phyloP scores from a whole-genome alignment of 768 basidiomycete species.

The Jaapia argillacea region DNA sequence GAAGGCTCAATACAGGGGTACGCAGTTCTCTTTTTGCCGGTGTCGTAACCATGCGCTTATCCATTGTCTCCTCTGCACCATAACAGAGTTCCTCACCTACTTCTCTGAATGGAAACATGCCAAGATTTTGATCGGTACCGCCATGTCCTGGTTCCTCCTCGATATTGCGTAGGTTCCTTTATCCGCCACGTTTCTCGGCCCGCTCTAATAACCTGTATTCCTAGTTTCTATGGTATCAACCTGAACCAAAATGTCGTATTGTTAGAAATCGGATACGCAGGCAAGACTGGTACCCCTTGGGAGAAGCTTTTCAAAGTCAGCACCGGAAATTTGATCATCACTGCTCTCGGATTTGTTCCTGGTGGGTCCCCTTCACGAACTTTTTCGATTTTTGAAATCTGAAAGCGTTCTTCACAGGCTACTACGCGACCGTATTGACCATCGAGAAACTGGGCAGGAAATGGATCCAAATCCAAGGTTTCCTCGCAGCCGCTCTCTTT shows the following conservation, averaged over 20 bases:
- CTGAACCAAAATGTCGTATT: constrained; percentile 74
- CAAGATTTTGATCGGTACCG: constrained; percentile 60
- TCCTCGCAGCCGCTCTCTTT: constrained; percentile 61
- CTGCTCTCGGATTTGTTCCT: constrained; percentile 68
- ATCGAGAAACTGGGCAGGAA: constrained; percentile 71
- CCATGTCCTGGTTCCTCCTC: constrained; percentile 63
- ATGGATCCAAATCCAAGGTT: constrained; percentile 68
- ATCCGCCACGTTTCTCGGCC: not conserved
- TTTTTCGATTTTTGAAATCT: not conserved
- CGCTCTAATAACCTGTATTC: not conserved
- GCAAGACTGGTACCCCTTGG: constrained; percentile 46
- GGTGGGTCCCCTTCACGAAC: constrained; percentile 24
- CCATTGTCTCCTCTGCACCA: too few species aligned
- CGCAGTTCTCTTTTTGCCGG: constrained; percentile 1
- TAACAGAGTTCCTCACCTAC: constrained; percentile 50
- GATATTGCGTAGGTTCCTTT: constrained; percentile 47
- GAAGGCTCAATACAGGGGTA: constrained; percentile 44
- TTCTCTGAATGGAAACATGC: constrained; percentile 66
- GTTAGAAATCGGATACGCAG: constrained; percentile 59
- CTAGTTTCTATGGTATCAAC: constrained; percentile 68
- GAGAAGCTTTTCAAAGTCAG: constrained; percentile 57
- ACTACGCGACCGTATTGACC: constrained; percentile 57
- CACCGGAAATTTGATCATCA: constrained; percentile 62
- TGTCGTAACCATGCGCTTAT: too few species aligned
- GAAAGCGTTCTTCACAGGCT: constrained; percentile 29